A percentile compares a stretch with the other conserved stretches of the same genome.
phyloP scores from a whole-genome alignment of 345 rosid genomes.

The Streptanthus diversifolius region DNA sequence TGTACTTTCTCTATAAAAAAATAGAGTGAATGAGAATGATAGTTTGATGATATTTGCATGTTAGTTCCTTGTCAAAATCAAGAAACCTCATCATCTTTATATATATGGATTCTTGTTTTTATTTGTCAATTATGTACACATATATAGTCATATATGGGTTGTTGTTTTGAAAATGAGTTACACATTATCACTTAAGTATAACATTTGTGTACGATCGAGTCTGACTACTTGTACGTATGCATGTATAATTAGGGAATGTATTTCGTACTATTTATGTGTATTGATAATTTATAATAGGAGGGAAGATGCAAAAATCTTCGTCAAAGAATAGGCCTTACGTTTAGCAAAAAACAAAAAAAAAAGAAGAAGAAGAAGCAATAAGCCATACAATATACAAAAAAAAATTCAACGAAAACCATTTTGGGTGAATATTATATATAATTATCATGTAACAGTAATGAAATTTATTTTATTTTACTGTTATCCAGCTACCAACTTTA shows the following conservation, averaged over 20 bases:
- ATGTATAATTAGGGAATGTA: conserved; percentile 25
- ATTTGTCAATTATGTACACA: neutral
- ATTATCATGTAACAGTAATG: neutral
- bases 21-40: conserved; percentile 27
- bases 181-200: neutral
- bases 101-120: neutral
- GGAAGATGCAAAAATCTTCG: neutral
- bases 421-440: neutral
- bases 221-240: conserved; percentile 37
- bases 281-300: neutral
- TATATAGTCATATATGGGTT: conserved; percentile 29
- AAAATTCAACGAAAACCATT: neutral
- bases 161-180: conserved; percentile 31
- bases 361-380: no score
- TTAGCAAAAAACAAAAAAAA: neutral
- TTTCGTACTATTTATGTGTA: neutral
- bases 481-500: neutral
- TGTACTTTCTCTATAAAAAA: conserved; percentile 1
- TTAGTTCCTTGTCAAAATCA: conserved; percentile 79
- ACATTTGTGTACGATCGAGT: neutral
- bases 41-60: conserved; percentile 32
- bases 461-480: neutral
- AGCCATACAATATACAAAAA: neutral
- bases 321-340: neutral
- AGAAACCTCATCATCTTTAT: conserved; percentile 34